Evolutionary conservation across 345 rosid genomes (phyloP).

Genomic region (Populus ilicifolia): DNA sequence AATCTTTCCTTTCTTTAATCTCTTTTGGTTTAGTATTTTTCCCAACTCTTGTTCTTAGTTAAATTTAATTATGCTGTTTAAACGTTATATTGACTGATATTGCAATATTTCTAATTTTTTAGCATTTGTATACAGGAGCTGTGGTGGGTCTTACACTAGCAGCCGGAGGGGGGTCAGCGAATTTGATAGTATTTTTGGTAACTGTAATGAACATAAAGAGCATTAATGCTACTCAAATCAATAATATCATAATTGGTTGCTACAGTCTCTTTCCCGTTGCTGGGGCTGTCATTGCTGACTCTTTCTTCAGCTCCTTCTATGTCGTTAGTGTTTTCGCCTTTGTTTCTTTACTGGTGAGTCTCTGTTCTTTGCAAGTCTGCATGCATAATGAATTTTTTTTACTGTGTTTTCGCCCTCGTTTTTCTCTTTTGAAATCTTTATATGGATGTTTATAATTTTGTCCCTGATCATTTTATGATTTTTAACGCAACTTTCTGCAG

Average conservation of each 20-base stretch:
- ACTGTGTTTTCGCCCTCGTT: neutral
- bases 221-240: constrained; percentile 32
- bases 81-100: neutral
- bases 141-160: constrained; percentile 35
- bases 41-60: neutral
- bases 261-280: constrained; percentile 14
- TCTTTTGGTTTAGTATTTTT: neutral
- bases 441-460: neutral
- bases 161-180: constrained; percentile 33
- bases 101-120: neutral
- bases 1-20: neutral
- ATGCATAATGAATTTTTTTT: neutral
- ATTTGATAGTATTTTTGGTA: constrained; percentile 33
- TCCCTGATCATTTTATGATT: too few species aligned
- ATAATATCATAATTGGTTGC: constrained; percentile 23
- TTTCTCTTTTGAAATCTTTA: neutral
- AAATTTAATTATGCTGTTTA: neutral
- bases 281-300: constrained; percentile 22
- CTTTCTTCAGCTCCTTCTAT: constrained; percentile 18
- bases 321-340: constrained; percentile 6
- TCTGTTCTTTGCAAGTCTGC: neutral
- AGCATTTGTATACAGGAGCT: constrained; percentile 28
- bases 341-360: constrained; percentile 28
- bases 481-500: constrained; percentile 19
- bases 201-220: constrained; percentile 22